phyloP scores from a whole-genome alignment of 2,329 filamentous ascomycete species.

The Exserohilum rostratum region DNA sequence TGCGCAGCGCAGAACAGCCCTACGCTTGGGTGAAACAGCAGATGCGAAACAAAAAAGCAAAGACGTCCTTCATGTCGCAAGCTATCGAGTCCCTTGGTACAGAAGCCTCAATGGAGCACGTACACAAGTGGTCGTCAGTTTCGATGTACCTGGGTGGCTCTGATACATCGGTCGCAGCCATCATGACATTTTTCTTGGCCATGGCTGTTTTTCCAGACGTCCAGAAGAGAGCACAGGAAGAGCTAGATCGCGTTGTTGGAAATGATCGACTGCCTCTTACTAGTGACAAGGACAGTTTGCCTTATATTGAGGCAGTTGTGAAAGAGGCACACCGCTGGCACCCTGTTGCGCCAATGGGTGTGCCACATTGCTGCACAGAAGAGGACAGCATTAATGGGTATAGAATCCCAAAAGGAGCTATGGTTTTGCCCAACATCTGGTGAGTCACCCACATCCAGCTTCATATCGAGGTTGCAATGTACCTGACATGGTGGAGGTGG shows the following conservation, averaged over 20 bases:
- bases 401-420: constrained; percentile 51
- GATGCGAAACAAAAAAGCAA: constrained; percentile 40
- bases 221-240: constrained; percentile 55
- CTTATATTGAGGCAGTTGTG: constrained; percentile 44
- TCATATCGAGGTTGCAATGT: not conserved
- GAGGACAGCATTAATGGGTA: constrained; percentile 50
- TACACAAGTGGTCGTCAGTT: constrained; percentile 52
- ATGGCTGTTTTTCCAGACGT: constrained; percentile 58
- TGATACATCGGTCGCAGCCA: constrained; percentile 52
- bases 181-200: constrained; percentile 57
- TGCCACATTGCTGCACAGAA: constrained; percentile 41
- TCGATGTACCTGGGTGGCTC: constrained; percentile 56
- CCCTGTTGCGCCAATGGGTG: constrained; percentile 38
- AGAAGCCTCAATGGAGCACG: constrained; percentile 41
- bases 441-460: constrained; percentile 17
- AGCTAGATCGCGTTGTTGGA: constrained; percentile 59
- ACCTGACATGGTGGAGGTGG: constrained; percentile 35
- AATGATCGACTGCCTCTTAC: constrained; percentile 54
- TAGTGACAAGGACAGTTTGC: constrained; percentile 53
- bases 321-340: constrained; percentile 55
- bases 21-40: constrained; percentile 54
- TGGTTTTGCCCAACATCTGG: constrained; percentile 50
- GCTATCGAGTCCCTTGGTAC: constrained; percentile 43
- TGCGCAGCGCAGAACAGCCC: constrained; percentile 46
- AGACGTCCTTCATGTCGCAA: constrained; percentile 51